phyloP scores from a whole-genome alignment of 1,284 basidiomycete species.

The Phaffia rhodozyma region DNA sequence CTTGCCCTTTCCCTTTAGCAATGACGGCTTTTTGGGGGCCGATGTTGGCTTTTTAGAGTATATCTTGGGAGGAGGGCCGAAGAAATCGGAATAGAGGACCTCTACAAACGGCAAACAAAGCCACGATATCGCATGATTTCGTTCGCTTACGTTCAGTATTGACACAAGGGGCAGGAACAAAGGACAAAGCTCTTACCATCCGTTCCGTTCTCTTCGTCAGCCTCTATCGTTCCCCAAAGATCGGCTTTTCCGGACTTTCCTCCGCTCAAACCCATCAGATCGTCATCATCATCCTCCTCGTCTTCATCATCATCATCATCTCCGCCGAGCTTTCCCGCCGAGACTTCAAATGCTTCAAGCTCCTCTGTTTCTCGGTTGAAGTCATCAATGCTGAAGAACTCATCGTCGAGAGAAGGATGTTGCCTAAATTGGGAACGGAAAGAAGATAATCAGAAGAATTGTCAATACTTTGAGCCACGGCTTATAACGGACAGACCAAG shows the following conservation, averaged over 20 bases:
- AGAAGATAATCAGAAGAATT: neutral
- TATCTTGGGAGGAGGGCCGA: slow-evolving; percentile 40
- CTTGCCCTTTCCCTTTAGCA: slow-evolving; percentile 21
- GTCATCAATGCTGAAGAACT: slow-evolving; percentile 77
- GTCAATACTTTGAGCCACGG: neutral
- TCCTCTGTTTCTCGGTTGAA: slow-evolving; percentile 82
- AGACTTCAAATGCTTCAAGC: slow-evolving; percentile 55
- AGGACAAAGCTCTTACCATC: slow-evolving; percentile 9
- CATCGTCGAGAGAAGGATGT: slow-evolving; percentile 70
- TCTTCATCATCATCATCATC: slow-evolving; percentile 45
- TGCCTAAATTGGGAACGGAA: neutral
- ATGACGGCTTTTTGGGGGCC: neutral
- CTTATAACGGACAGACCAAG: neutral
- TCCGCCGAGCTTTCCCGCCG: slow-evolving; percentile 46
- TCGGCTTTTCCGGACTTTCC: slow-evolving; percentile 17
- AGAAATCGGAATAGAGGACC: slow-evolving; percentile 46
- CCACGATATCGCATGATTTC: neutral
- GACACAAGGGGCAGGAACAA: neutral
- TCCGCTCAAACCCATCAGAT: slow-evolving; percentile 19
- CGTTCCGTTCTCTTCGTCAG: slow-evolving; percentile 9
- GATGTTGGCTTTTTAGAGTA: slow-evolving; percentile 4
- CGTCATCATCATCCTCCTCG: slow-evolving; percentile 40
- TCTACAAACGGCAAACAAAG: slow-evolving; percentile 21
- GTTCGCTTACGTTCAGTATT: too few species aligned
- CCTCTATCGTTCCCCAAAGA: slow-evolving; percentile 14